Conservation (phyloP, 108 stramenopile species). For the Cyclotella baltica region DNA sequence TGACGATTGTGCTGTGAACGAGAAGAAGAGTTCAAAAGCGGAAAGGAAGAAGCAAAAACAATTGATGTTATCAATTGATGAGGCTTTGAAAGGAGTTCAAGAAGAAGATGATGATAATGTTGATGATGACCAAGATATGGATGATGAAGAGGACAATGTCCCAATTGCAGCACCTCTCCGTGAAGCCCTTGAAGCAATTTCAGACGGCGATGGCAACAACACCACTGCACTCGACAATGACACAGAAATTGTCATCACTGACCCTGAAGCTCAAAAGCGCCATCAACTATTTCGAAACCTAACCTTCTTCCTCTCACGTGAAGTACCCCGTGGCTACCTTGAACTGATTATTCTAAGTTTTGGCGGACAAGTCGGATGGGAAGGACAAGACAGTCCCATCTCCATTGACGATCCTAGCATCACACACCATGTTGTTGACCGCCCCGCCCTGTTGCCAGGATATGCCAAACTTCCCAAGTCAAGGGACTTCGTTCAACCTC, state of each 20-base stretch:
- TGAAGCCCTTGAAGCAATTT: slow-evolving; percentile 80
- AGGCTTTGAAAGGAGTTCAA: slow-evolving; percentile 68
- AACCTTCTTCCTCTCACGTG: slow-evolving; percentile 92
- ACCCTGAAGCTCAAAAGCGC: slow-evolving; percentile 75
- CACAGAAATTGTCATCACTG: slow-evolving; percentile 45
- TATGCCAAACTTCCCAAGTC: slow-evolving; percentile 77
- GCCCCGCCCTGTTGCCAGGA: slow-evolving; percentile 74
- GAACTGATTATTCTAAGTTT: slow-evolving; percentile 92
- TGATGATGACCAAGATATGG: slow-evolving; percentile 65
- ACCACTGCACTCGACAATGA: not conserved
- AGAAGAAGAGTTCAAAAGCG: slow-evolving; percentile 18
- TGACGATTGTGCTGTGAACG: slow-evolving; percentile 5
- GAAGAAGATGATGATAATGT: slow-evolving; percentile 62
- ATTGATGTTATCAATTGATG: slow-evolving; percentile 71
- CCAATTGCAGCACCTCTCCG: slow-evolving; percentile 82
- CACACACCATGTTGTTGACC: slow-evolving; percentile 96
- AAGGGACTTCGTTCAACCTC: slow-evolving; percentile 97
- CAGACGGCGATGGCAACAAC: slow-evolving; percentile 38
- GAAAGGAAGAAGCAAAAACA: slow-evolving; percentile 61
- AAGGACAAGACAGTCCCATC: slow-evolving; percentile 91
- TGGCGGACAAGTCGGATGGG: slow-evolving; percentile 96
- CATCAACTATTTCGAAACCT: slow-evolving; percentile 85
- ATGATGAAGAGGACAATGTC: slow-evolving; percentile 67
- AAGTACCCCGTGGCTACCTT: slow-evolving; percentile 92
- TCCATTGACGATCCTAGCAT: slow-evolving; percentile 82